phyloP scores from a whole-genome alignment of 1,284 basidiomycete species.

The Ustilago crameri region DNA sequence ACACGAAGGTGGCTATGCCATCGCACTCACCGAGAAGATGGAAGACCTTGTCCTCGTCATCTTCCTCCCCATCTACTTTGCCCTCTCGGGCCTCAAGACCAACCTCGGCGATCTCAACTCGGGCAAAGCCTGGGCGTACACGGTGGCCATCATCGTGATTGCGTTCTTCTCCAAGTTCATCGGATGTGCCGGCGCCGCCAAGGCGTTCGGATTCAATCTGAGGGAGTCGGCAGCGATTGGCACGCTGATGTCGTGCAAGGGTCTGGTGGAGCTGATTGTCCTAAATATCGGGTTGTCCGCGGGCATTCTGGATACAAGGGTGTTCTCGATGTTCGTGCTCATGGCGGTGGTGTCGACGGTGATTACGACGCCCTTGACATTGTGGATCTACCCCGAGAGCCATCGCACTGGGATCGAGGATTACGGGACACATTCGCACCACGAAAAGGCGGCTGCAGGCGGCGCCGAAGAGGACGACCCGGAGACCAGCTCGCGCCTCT shows the following conservation, averaged over 20 bases:
- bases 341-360: conserved; percentile 87
- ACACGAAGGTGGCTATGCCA: conserved; percentile 80
- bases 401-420: conserved; percentile 45
- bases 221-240: conserved; percentile 88
- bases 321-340: conserved; percentile 86
- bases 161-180: conserved; percentile 81
- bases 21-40: conserved; percentile 74
- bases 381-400: conserved; percentile 77
- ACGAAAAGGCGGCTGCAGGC: conserved; percentile 12
- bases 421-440: conserved; percentile 30
- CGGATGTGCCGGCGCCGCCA: conserved; percentile 73
- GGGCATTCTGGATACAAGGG: conserved; percentile 78
- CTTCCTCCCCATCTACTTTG: conserved; percentile 87
- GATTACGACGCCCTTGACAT: conserved; percentile 86
- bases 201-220: conserved; percentile 76
- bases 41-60: conserved; percentile 69
- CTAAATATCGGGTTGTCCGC: conserved; percentile 87
- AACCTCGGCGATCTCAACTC: conserved; percentile 75
- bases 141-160: conserved; percentile 80
- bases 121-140: conserved; percentile 82
- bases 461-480: conserved; percentile 36
- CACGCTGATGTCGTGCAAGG: conserved; percentile 92
- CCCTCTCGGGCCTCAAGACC: conserved; percentile 82
- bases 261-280: conserved; percentile 81
- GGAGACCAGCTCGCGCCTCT: conserved; percentile 24